These are phyloP conservation scores for Candida insectalens DNA, from an alignment of 805 yeast species.

Conservation along the genomic window DNA sequence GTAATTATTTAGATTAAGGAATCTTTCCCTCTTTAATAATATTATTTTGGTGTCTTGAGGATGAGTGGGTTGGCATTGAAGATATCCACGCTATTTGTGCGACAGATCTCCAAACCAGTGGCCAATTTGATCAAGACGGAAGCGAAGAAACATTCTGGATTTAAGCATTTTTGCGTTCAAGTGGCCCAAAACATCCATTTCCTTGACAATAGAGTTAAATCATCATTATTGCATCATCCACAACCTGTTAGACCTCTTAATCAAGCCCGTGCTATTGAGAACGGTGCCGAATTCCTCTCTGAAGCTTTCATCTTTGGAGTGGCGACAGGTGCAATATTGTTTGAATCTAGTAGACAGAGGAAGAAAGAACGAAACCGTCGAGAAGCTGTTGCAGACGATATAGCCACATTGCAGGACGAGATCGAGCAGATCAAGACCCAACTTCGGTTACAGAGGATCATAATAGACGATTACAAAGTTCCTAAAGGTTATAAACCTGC, in stretches of 20 bases:
- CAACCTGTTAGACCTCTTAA: slow-evolving; percentile 60
- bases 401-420: slow-evolving; percentile 59
- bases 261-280: slow-evolving; percentile 73
- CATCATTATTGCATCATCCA: slow-evolving; percentile 8
- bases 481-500: slow-evolving; percentile 40
- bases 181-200: slow-evolving; percentile 67
- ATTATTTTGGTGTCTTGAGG: too few species aligned
- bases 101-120: slow-evolving; percentile 74
- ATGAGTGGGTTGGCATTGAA: slow-evolving; percentile 78
- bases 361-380: slow-evolving; percentile 52
- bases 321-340: slow-evolving; percentile 67
- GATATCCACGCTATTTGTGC: slow-evolving; percentile 56
- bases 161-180: slow-evolving; percentile 51
- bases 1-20: too few species aligned
- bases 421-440: slow-evolving; percentile 46
- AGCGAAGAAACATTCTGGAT: slow-evolving; percentile 62
- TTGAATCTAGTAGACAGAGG: slow-evolving; percentile 60
- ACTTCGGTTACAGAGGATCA: slow-evolving; percentile 26
- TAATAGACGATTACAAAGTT: slow-evolving; percentile 36
- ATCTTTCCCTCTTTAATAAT: too few species aligned
- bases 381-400: slow-evolving; percentile 65
- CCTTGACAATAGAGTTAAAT: slow-evolving; percentile 52
- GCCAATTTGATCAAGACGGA: slow-evolving; percentile 63
- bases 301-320: slow-evolving; percentile 72
- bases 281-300: slow-evolving; percentile 70